Evolutionary conservation across 352 stramenopile species (phyloP), one percentile per base, ranked within the genome.

Genomic region (Pythium volutum): DNA sequence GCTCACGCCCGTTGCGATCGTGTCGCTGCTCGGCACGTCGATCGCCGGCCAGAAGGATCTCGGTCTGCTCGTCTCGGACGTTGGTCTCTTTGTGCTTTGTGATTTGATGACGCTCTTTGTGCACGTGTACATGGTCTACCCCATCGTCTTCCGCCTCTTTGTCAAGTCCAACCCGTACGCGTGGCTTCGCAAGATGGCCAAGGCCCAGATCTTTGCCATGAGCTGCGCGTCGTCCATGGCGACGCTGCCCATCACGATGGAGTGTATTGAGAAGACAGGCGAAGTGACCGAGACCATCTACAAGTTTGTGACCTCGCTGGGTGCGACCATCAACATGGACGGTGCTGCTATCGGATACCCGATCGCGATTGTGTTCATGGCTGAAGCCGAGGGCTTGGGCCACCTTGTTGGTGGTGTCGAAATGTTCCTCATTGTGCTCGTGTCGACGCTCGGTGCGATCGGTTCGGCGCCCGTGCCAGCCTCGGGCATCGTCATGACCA

Each of bases 201-300:
- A 55, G 5, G 71, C 71, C 4, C 62, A 75, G 39, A 55, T 74
- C 41, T 82, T 79, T 53, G 71, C 69, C 0, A 74, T 79, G 43
- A 66, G 69, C 15, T 70, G 69, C 43, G 42, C 69, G 3, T 82
- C 74, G 26, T 82, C 71, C 14, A 79, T 79, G 58, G 74, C 69
- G 6, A 79, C 74, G 36, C 62, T 79, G 14, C 74, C 74, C 7
- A 62, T 82, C 18, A 53, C 64, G 27, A 75, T 82, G 38, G 53
- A 63, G 11, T 78, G 71, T 49, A 54, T 81, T 23, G 70, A 81
- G 8, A 36, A 52, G 8, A 75, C 70, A 5, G 18, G 54, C 26
- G 16, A 51, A 6, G 53, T 78, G 33, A 54, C 31, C 66, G 18
- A n/a, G 41, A 43, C 36, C n/a, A 65, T 77, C 14, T 64, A 60